Evolutionary conservation across 2,329 filamentous ascomycete genomes (phyloP).

Genomic region (Pseudogymnoascus sp.): DNA sequence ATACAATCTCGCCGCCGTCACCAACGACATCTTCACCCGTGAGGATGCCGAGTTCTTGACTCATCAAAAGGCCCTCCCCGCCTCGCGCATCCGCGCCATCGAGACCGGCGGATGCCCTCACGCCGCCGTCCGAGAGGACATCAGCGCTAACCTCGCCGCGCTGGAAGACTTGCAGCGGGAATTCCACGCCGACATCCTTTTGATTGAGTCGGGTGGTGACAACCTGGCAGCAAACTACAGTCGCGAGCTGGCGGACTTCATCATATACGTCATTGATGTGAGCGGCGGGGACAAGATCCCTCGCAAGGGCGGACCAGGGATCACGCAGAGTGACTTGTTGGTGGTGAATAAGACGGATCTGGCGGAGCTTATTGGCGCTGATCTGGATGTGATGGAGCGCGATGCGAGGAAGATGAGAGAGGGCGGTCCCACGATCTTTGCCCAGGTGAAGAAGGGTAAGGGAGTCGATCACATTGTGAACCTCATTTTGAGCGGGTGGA

Average conservation of each 20-base stretch:
- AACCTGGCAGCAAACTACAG: slow-evolving; percentile 97
- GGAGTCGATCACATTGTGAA: slow-evolving; percentile 81
- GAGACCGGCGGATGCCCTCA: slow-evolving; percentile 97
- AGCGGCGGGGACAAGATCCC: slow-evolving; percentile 95
- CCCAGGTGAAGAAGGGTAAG: slow-evolving; percentile 89
- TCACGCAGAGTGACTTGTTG: slow-evolving; percentile 89
- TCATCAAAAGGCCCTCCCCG: slow-evolving; percentile 71
- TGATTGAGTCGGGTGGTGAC: slow-evolving; percentile 94
- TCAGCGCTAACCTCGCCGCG: slow-evolving; percentile 84
- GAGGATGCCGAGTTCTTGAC: slow-evolving; percentile 98
- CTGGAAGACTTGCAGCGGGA: slow-evolving; percentile 79
- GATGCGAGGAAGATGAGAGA: slow-evolving; percentile 93
- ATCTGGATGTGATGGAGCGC: slow-evolving; percentile 86
- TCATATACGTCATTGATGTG: slow-evolving; percentile 98
- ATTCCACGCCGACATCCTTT: slow-evolving; percentile 73
- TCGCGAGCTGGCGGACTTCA: slow-evolving; percentile 90
- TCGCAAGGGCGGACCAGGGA: slow-evolving; percentile 89
- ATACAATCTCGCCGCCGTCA: slow-evolving; percentile 88
- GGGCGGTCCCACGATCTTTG: slow-evolving; percentile 90
- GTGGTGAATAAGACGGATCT: slow-evolving; percentile 97
- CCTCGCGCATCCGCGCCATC: slow-evolving; percentile 82
- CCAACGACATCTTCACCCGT: slow-evolving; percentile 97
- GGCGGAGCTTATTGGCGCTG: slow-evolving; percentile 81
- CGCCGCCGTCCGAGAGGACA: slow-evolving; percentile 94
- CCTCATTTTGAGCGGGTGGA: slow-evolving; percentile 87